Evolutionary conservation across 345 rosid genomes (phyloP).

Genomic region (Syzygium grande): DNA sequence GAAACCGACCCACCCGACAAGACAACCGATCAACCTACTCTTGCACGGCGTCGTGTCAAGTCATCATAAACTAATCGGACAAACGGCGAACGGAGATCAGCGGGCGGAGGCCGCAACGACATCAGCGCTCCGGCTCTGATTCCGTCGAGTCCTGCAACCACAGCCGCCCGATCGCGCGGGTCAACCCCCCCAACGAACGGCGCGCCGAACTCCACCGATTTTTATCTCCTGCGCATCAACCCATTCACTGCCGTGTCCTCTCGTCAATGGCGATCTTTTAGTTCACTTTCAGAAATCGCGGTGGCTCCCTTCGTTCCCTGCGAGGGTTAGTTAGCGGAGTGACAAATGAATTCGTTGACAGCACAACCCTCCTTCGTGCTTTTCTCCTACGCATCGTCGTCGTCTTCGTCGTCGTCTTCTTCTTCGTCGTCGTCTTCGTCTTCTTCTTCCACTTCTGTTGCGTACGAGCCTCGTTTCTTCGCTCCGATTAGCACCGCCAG

Average conservation of each 20-base stretch:
- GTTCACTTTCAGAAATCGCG: background rate
- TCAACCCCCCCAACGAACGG: background rate
- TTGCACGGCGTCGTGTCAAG: background rate
- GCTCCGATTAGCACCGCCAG: slow-evolving; percentile 30
- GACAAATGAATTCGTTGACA: slow-evolving; percentile 51
- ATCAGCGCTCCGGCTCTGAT: background rate
- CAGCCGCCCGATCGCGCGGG: background rate
- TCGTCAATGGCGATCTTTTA: background rate
- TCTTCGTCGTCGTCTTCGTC: background rate
- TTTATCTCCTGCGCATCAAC: background rate
- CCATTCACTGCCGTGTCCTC: background rate
- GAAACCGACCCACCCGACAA: background rate
- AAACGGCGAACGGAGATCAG: background rate
- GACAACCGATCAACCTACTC: background rate
- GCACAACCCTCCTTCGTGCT: slow-evolving; percentile 19
- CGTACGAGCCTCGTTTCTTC: slow-evolving; percentile 14
- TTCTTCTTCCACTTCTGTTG: slow-evolving; percentile 12
- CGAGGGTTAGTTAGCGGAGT: background rate
- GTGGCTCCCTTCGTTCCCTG: background rate
- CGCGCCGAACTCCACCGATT: background rate
- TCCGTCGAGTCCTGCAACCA: background rate
- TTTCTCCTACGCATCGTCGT: slow-evolving; percentile 4
- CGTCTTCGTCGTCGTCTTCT: background rate
- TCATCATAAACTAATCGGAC: background rate
- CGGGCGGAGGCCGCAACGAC: background rate